Evolutionary conservation across 1,284 basidiomycete genomes (phyloP).

Genomic region (Ceratobasidium papillatum): DNA sequence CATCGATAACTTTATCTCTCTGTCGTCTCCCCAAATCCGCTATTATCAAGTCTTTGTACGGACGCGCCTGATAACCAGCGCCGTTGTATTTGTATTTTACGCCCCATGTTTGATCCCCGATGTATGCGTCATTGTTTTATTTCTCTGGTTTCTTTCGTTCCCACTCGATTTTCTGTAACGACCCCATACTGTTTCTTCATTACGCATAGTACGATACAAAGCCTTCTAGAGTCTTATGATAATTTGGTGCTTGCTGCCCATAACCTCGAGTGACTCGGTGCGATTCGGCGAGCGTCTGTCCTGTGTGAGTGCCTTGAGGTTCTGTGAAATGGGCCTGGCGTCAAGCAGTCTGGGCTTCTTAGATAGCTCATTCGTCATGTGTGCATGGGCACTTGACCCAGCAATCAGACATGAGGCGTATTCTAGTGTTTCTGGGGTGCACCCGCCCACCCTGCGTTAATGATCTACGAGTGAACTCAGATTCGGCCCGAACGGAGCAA

Average conservation of each 20-base stretch:
- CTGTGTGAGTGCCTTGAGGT: neutral
- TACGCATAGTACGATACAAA: neutral
- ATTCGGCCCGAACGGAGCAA: neutral
- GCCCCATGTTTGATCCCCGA: neutral
- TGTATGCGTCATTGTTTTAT: slow-evolving; percentile 11
- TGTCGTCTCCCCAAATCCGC: neutral
- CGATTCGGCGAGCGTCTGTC: neutral
- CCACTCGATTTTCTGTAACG: neutral
- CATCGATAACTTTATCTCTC: slow-evolving; percentile 37
- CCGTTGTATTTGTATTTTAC: slow-evolving; percentile 18
- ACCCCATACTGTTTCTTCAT: neutral
- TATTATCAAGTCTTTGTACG: slow-evolving; percentile 30
- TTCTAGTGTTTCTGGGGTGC: slow-evolving; percentile 1
- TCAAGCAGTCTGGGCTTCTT: neutral
- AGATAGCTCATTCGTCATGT: neutral
- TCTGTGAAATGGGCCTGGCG: slow-evolving; percentile 11
- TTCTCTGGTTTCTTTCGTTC: slow-evolving; percentile 22
- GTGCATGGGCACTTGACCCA: neutral
- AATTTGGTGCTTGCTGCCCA: slow-evolving; percentile 18
- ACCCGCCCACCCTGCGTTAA: neutral
- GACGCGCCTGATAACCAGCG: slow-evolving; percentile 21
- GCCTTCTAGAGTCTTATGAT: slow-evolving; percentile 12
- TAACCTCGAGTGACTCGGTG: neutral
- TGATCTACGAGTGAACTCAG: neutral
- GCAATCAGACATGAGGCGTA: neutral